A percentile compares a stretch with the other conserved stretches of the same genome.
Conservation (phyloP, 768 basidiomycete species). For the Kwoniella botswanensis region DNA sequence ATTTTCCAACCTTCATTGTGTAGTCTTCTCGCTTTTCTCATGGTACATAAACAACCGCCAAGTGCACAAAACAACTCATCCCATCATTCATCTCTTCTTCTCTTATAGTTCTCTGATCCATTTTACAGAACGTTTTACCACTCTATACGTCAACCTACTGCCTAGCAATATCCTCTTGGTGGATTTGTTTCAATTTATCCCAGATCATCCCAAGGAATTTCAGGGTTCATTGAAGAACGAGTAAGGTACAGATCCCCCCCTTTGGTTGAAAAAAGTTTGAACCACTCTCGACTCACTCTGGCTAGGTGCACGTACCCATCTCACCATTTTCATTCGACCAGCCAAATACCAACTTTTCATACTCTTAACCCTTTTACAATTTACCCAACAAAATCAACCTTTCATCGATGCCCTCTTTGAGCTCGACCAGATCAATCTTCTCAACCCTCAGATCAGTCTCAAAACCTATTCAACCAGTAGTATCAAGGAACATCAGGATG, state of each 20-base stretch:
- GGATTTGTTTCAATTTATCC: constrained; percentile 7
- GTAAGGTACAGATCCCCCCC: constrained; percentile 9
- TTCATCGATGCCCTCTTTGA: constrained; percentile 35
- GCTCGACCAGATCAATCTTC: constrained; percentile 28
- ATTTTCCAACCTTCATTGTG: constrained; percentile 1
- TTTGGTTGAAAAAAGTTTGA: neutral
- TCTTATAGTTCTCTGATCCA: neutral
- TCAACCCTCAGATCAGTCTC: constrained; percentile 23
- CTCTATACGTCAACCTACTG: too few relatives aligned
- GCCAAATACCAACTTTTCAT: constrained; percentile 7
- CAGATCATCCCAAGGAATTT: neutral
- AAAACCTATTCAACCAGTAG: neutral
- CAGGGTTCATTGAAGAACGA: neutral
- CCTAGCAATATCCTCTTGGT: neutral
- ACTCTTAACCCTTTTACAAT: constrained; percentile 2
- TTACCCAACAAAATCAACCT: constrained; percentile 7
- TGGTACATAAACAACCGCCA: constrained; percentile 3
- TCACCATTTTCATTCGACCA: neutral
- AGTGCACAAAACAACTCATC: neutral
- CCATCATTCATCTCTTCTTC: neutral
- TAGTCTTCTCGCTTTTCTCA: too few relatives aligned
- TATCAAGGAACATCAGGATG: constrained; percentile 44
- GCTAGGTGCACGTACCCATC: neutral
- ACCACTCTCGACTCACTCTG: neutral
- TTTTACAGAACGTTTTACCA: neutral